Percentiles rank a stretch among this genome's conserved stretches.
phyloP scores from a whole-genome alignment of 108 stramenopile genomes.

The Nitzschia inconspicua region DNA sequence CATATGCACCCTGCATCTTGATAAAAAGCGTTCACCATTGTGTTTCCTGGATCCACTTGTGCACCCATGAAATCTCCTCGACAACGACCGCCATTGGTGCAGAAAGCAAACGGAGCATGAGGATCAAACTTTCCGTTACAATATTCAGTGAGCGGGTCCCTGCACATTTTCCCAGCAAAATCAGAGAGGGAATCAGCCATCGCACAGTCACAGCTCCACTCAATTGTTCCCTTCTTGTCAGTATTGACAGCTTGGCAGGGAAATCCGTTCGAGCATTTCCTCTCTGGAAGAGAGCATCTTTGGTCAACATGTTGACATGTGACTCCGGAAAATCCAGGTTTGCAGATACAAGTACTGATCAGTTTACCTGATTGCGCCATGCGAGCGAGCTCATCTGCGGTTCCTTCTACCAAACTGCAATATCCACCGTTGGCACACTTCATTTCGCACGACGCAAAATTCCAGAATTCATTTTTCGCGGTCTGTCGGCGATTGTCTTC shows the following conservation, averaged over 20 bases:
- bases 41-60: conserved; percentile 17
- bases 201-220: conserved; percentile 39
- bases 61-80: conserved; percentile 18
- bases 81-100: conserved; percentile 60
- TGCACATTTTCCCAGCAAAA: conserved; percentile 47
- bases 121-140: conserved; percentile 28
- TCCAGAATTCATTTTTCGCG: no score
- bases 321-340: conserved; percentile 37
- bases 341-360: conserved; percentile 50
- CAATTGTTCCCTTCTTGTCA: not conserved
- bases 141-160: conserved; percentile 35
- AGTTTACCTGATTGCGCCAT: conserved; percentile 37
- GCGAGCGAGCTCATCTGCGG: conserved; percentile 21
- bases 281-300: conserved; percentile 25
- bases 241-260: conserved; percentile 7
- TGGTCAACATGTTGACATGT: conserved; percentile 41
- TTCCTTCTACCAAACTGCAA: conserved; percentile 37
- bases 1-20: conserved; percentile 53
- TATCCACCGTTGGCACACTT: conserved; percentile 52
- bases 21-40: conserved; percentile 7
- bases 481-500: no score
- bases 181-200: conserved; percentile 29
- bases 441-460: conserved; percentile 30
- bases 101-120: conserved; percentile 22
- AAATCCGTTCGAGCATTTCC: conserved; percentile 20